A percentile compares a stretch with the other conserved stretches of the same genome.
Evolutionary conservation across 495 filamentous ascomycete species (phyloP).

Genomic region (Daldinia vernicosa): DNA sequence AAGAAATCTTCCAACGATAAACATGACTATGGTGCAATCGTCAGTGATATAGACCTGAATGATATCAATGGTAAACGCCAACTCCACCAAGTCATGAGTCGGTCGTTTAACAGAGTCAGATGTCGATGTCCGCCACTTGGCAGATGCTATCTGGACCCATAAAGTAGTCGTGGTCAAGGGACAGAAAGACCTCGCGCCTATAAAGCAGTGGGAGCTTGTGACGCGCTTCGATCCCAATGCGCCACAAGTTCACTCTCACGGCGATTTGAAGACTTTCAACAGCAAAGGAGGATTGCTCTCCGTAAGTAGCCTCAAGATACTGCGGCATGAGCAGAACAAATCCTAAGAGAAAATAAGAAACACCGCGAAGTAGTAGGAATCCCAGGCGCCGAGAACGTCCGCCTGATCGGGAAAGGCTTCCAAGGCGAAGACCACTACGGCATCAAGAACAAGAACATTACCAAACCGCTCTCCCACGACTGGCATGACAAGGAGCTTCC

Average conservation of each 20-base stretch:
- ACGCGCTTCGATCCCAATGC: conserved; percentile 52
- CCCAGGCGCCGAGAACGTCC: conserved; percentile 55
- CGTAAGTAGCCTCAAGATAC: conserved; percentile 20
- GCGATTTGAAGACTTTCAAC: conserved; percentile 49
- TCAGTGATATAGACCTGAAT: conserved; percentile 45
- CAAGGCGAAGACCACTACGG: conserved; percentile 56
- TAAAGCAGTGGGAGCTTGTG: conserved; percentile 55
- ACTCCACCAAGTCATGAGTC: not conserved
- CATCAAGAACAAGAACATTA: conserved; percentile 49
- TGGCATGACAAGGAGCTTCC: conserved; percentile 47
- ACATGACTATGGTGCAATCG: conserved; percentile 42
- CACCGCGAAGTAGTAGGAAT: conserved; percentile 48
- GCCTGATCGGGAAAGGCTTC: conserved; percentile 55
- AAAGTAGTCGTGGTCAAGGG: conserved; percentile 53
- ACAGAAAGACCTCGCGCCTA: conserved; percentile 49
- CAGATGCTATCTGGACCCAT: conserved; percentile 51
- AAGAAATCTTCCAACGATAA: conserved; percentile 37
- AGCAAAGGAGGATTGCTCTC: conserved; percentile 42
- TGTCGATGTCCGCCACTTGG: conserved; percentile 48
- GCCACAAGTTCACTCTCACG: conserved; percentile 50
- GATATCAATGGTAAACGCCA: conserved; percentile 36
- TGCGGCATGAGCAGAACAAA: not conserved
- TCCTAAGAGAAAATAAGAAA: conserved; percentile 35
- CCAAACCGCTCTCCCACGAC: conserved; percentile 49
- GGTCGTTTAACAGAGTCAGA: conserved; percentile 35